A percentile compares a stretch with the other conserved stretches of the same genome.
Evolutionary conservation across 192 early-diverging fungal genomes (phyloP).

Genomic region (Glomus cerebriforme): DNA sequence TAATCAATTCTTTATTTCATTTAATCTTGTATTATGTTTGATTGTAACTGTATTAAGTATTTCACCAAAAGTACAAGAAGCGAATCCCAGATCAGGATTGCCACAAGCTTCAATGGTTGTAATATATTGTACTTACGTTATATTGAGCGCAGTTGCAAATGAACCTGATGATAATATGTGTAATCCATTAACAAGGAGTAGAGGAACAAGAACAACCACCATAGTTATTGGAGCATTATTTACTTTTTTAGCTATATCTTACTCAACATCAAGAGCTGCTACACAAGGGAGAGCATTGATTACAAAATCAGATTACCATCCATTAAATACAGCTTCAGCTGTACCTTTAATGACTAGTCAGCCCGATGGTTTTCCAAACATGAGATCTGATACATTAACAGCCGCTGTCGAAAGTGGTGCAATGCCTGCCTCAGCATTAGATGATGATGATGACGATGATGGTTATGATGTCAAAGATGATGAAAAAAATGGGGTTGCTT

Average conservation of each 20-base stretch:
- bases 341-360: conserved; percentile 52
- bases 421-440: conserved; percentile 74
- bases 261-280: conserved; percentile 89
- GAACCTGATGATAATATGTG: conserved; percentile 68
- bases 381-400: conserved; percentile 43
- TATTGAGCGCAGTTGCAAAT: conserved; percentile 82
- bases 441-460: conserved; percentile 51
- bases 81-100: conserved; percentile 85
- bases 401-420: conserved; percentile 63
- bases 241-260: conserved; percentile 91
- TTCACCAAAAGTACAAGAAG: conserved; percentile 82
- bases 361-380: conserved; percentile 32
- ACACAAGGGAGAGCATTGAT: conserved; percentile 76
- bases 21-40: conserved; percentile 84
- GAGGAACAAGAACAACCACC: conserved; percentile 79
- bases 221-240: conserved; percentile 87
- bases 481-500: conserved; percentile 77
- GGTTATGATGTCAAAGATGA: conserved; percentile 67
- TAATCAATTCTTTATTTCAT: conserved; percentile 93
- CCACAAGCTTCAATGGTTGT: conserved; percentile 94
- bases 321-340: conserved; percentile 48
- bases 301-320: conserved; percentile 48
- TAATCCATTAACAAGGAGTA: conserved; percentile 79
- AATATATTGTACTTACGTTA: conserved; percentile 89
- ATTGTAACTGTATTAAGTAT: conserved; percentile 68